Percentiles rank a stretch among this genome's conserved stretches.
phyloP scores from a whole-genome alignment of 1,284 basidiomycete species.

The Sporisorium exsertum region DNA sequence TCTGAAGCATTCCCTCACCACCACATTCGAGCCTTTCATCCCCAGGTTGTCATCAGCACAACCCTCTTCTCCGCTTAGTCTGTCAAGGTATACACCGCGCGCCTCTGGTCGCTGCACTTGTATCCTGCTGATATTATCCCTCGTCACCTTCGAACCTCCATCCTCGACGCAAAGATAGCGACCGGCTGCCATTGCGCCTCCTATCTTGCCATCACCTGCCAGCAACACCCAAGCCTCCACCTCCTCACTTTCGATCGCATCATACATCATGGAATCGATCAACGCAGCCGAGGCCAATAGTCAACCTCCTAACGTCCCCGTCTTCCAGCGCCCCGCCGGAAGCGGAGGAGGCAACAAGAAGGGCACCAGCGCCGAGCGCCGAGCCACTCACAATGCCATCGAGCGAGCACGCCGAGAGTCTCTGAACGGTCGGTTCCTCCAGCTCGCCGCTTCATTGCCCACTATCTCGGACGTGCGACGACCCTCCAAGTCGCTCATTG shows the following conservation, averaged over 20 bases:
- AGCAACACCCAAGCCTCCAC: background rate
- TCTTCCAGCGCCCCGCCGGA: constrained; percentile 40
- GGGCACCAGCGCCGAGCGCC: constrained; percentile 58
- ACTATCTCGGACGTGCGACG: constrained; percentile 58
- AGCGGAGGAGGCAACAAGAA: constrained; percentile 62
- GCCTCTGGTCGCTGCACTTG: constrained; percentile 53
- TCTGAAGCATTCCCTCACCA: constrained; percentile 1
- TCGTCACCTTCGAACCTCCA: background rate
- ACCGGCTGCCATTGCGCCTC: constrained; percentile 25
- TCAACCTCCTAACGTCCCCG: constrained; percentile 20
- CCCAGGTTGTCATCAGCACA: background rate
- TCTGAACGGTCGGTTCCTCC: constrained; percentile 61
- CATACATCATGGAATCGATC: constrained; percentile 27
- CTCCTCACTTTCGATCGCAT: background rate
- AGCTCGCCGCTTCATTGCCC: constrained; percentile 58
- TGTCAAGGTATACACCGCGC: constrained; percentile 36
- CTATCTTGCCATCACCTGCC: background rate
- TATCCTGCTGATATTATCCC: background rate
- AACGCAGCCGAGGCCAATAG: constrained; percentile 15
- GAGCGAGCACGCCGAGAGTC: constrained; percentile 62
- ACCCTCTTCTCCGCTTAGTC: background rate
- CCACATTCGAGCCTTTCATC: constrained; percentile 1
- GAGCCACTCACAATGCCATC: constrained; percentile 64
- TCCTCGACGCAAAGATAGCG: constrained; percentile 6
- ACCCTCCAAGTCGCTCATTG: constrained; percentile 62